phyloP scores from a whole-genome alignment of 805 yeast genomes.

The Candida endomychidarum region DNA sequence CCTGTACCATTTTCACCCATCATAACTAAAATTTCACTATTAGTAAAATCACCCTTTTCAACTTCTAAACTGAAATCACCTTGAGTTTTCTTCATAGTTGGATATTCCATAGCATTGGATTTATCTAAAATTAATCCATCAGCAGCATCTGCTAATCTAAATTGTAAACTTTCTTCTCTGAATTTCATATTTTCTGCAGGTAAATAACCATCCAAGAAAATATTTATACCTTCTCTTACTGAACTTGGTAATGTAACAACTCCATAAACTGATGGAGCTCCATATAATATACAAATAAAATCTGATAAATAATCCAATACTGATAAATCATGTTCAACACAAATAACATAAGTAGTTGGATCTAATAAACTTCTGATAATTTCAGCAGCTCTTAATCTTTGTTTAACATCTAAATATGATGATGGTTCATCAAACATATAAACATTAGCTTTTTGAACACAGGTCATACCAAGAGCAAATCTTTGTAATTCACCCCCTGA shows the following conservation, averaged over 20 bases:
- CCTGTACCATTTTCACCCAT: conserved; percentile 99
- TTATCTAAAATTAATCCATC: conserved; percentile 77
- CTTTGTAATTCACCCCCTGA: conserved; percentile 99
- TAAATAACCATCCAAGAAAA: conserved; percentile 96
- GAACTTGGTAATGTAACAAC: conserved; percentile 95
- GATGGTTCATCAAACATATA: conserved; percentile 99
- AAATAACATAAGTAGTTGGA: conserved; percentile 82
- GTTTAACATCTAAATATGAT: conserved; percentile 96
- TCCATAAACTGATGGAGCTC: conserved; percentile 98
- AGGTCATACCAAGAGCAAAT: conserved; percentile 96
- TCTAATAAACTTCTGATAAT: conserved; percentile 83
- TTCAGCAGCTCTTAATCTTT: conserved; percentile 96
- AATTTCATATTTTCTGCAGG: conserved; percentile 96
- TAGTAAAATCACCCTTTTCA: conserved; percentile 87
- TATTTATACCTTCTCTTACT: conserved; percentile 98
- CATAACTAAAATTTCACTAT: conserved; percentile 96
- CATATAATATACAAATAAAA: conserved; percentile 93
- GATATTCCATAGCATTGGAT: conserved; percentile 74
- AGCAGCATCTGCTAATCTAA: conserved; percentile 86
- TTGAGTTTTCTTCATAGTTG: conserved; percentile 84
- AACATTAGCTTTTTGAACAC: conserved; percentile 91
- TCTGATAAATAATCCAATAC: conserved; percentile 96
- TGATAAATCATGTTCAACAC: conserved; percentile 98
- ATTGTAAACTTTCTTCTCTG: conserved; percentile 93
- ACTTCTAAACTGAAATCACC: conserved; percentile 90